phyloP scores from a whole-genome alignment of 2,329 filamentous ascomycete genomes.

The Hyphodiscus sp. region DNA sequence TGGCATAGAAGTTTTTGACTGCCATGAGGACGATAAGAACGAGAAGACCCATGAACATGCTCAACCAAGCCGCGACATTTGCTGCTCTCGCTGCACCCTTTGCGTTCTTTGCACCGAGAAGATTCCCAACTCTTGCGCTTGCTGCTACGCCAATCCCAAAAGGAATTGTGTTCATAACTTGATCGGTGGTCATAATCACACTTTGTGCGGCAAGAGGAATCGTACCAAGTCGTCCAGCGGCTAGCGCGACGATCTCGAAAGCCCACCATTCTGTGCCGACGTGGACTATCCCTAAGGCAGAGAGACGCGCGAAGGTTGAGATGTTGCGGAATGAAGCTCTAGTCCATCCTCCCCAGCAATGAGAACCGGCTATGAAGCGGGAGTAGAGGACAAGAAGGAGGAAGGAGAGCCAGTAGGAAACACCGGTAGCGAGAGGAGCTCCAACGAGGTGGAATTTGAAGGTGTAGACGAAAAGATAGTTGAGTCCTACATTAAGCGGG shows the following conservation, averaged over 20 bases:
- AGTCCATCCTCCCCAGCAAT: constrained; percentile 75
- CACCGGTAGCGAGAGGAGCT: constrained; percentile 73
- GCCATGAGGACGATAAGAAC: constrained; percentile 65
- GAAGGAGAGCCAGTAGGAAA: constrained; percentile 84
- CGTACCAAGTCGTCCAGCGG: constrained; percentile 73
- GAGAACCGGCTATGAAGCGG: constrained; percentile 60
- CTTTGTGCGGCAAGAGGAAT: constrained; percentile 75
- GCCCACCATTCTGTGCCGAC: constrained; percentile 94
- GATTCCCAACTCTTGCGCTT: constrained; percentile 70
- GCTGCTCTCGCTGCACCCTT: constrained; percentile 64
- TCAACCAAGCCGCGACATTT: constrained; percentile 68
- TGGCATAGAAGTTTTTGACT: constrained; percentile 66
- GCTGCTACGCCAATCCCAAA: constrained; percentile 82
- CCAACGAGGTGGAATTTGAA: constrained; percentile 67
- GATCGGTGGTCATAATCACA: constrained; percentile 85
- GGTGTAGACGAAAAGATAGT: constrained; percentile 72
- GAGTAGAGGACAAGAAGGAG: constrained; percentile 68
- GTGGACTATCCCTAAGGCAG: constrained; percentile 70
- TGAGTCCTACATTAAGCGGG: constrained; percentile 72
- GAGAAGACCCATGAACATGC: constrained; percentile 58
- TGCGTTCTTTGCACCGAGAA: constrained; percentile 63
- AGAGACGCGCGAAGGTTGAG: constrained; percentile 65
- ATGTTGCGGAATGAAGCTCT: constrained; percentile 60
- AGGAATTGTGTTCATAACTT: constrained; percentile 72
- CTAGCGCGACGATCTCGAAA: constrained; percentile 82